Base-by-base conservation (phyloP, 1,284 basidiomycete species). In the Leccinum laetum region DNA sequence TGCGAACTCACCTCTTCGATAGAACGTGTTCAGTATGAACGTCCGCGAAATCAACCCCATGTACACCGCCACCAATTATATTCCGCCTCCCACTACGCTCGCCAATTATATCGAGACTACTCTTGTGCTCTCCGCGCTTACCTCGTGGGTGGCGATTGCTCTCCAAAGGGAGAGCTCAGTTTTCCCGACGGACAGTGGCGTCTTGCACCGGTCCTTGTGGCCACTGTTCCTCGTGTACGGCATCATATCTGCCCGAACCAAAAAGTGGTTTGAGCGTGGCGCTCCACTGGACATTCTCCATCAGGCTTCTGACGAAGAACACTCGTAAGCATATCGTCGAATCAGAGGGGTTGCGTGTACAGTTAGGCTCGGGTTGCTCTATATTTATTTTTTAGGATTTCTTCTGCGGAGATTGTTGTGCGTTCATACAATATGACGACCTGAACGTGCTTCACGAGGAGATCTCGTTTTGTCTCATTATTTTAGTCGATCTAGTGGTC, bases 21-120 rank as follows among this genome's bases (percentile, higher is more conserved):
- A 78, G 78, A 70, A 69, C 29, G 63, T 76, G 10, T 78, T 79
- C 44, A 72, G 75, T 32, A 74, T 74, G 71, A 72, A 73, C 37
- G 63, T 71, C 49, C 53, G 39, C 21, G 64, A 61, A 24, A 69
- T 70, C 18, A 58, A 69, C 57, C 60, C 60, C 32, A 52, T 60
- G 60, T 3, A 10, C 7, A 7, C 5, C 11, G 11, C 11, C 44
- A 32, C 37, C 60, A 41, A 41, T 60, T 46, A 41, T 24, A 9
- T 60, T 13, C 6, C 8, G 13, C 29, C 58, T 35, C n/a, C 37
- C 18, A 56, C 66, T n/a, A 66, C 41, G 4, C 64, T 74, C 11
- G 35, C 39, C 10, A 37, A 60, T 3, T 74, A 69, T 57, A 35
- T 74, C 10, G 59, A 37, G 52, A 13, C 46, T 13, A 32, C 60